Evolutionary conservation across 1,284 basidiomycete species (phyloP).

Genomic region (Meripilus lineatus): DNA sequence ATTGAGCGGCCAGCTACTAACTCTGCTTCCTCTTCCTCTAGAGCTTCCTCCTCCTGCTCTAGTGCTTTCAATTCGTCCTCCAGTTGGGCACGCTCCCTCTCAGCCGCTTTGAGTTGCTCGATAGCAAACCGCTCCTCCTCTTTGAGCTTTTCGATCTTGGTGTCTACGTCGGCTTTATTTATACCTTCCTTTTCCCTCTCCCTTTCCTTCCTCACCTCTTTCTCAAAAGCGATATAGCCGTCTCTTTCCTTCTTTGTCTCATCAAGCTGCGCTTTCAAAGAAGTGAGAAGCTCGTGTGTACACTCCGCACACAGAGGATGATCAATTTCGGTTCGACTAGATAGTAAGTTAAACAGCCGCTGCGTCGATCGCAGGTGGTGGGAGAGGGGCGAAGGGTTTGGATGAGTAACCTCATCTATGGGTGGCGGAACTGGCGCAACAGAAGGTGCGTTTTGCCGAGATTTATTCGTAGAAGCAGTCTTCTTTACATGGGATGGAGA

Average conservation of each 20-base stretch:
- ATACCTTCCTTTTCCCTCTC: slow-evolving; percentile 60
- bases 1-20: slow-evolving; percentile 36
- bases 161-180: slow-evolving; percentile 59
- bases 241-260: slow-evolving; percentile 90
- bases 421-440: slow-evolving; percentile 14
- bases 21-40: slow-evolving; percentile 79
- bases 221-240: slow-evolving; percentile 89
- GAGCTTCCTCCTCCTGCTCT: slow-evolving; percentile 69
- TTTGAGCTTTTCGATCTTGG: slow-evolving; percentile 69
- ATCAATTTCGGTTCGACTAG: slow-evolving; percentile 79
- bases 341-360: slow-evolving; percentile 76
- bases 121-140: slow-evolving; percentile 70
- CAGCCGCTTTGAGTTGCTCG: slow-evolving; percentile 68
- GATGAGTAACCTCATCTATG: slow-evolving; percentile 40
- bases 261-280: slow-evolving; percentile 80
- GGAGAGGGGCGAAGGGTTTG: slow-evolving; percentile 69
- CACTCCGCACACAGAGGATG: slow-evolving; percentile 97
- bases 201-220: slow-evolving; percentile 72
- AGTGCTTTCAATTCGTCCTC: slow-evolving; percentile 69
- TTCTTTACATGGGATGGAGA: slow-evolving; percentile 37
- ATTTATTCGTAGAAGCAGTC: slow-evolving; percentile 28
- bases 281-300: slow-evolving; percentile 75
- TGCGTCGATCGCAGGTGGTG: slow-evolving; percentile 72
- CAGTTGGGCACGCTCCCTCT: slow-evolving; percentile 70
- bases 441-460: slow-evolving; percentile 19